These are phyloP conservation scores for Xeromyces bisporus DNA, from an alignment of 495 filamentous ascomycete genomes.

Conservation along the genomic window DNA sequence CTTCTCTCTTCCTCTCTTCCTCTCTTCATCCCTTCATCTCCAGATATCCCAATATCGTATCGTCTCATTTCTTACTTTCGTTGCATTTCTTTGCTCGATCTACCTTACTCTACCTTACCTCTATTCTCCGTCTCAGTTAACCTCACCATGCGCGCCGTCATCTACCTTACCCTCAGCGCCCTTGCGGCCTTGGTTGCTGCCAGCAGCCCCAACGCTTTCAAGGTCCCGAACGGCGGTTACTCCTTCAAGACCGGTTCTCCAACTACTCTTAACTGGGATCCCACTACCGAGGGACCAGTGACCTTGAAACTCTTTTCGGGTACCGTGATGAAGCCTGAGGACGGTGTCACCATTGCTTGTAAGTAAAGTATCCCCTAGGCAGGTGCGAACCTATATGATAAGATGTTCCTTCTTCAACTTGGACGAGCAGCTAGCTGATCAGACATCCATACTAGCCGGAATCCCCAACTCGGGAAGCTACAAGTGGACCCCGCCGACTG, in stretches of 20 bases:
- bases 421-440: slow-evolving; percentile 6
- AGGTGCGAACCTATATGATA: background rate
- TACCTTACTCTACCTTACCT: background rate
- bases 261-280: slow-evolving; percentile 38
- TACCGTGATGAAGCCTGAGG: slow-evolving; percentile 21
- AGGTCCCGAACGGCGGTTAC: slow-evolving; percentile 27
- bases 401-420: too few species aligned
- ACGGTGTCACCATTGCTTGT: slow-evolving; percentile 36
- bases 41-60: slow-evolving; percentile 1
- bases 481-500: slow-evolving; percentile 34
- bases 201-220: slow-evolving; percentile 35
- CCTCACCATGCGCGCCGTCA: slow-evolving; percentile 28
- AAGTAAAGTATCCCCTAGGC: slow-evolving; percentile 11
- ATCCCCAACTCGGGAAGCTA: slow-evolving; percentile 41
- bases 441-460: slow-evolving; percentile 24
- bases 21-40: slow-evolving; percentile 2
- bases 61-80: background rate
- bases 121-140: slow-evolving; percentile 3
- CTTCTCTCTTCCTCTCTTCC: slow-evolving; percentile 2
- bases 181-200: slow-evolving; percentile 24
- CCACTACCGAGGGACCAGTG: slow-evolving; percentile 34
- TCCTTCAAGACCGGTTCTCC: slow-evolving; percentile 32
- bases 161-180: slow-evolving; percentile 21
- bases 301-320: slow-evolving; percentile 38
- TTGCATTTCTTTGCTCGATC: slow-evolving; percentile 1